phyloP scores from a whole-genome alignment of 495 filamentous ascomycete species.

The Hypoxylon trugodes region DNA sequence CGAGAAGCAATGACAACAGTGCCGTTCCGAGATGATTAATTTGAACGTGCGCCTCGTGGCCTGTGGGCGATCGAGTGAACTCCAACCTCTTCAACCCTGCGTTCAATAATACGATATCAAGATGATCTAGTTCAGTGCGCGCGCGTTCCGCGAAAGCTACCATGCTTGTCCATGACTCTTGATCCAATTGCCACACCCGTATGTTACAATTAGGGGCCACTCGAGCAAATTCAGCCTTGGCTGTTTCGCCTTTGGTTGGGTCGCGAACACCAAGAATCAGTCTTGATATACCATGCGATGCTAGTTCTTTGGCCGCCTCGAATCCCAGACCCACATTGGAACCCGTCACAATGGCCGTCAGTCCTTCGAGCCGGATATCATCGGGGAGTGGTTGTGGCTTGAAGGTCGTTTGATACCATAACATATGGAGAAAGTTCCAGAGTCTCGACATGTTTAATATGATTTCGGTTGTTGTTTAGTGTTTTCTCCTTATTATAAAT shows the following conservation, averaged over 20 bases:
- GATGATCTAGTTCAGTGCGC: constrained; percentile 39
- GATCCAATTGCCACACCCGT: constrained; percentile 62
- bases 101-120: constrained; percentile 59
- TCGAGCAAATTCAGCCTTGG: constrained; percentile 53
- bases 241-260: constrained; percentile 49
- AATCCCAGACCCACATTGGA: constrained; percentile 62
- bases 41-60: constrained; percentile 57
- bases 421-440: constrained; percentile 13
- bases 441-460: constrained; percentile 19
- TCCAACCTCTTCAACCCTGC: constrained; percentile 47
- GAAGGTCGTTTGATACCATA: constrained; percentile 36
- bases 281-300: constrained; percentile 49
- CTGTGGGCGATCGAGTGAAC: constrained; percentile 43
- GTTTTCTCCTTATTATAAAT: background rate
- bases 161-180: constrained; percentile 53
- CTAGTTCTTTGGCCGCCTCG: constrained; percentile 57
- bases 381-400: constrained; percentile 24
- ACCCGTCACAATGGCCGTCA: constrained; percentile 64
- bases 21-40: constrained; percentile 49
- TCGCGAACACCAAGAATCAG: constrained; percentile 59
- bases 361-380: constrained; percentile 24
- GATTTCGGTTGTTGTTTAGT: too few species aligned
- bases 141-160: constrained; percentile 51
- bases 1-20: constrained; percentile 21
- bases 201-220: constrained; percentile 46